phyloP scores from a whole-genome alignment of 129 eudicot species.

The Flaveria sonorensis region DNA sequence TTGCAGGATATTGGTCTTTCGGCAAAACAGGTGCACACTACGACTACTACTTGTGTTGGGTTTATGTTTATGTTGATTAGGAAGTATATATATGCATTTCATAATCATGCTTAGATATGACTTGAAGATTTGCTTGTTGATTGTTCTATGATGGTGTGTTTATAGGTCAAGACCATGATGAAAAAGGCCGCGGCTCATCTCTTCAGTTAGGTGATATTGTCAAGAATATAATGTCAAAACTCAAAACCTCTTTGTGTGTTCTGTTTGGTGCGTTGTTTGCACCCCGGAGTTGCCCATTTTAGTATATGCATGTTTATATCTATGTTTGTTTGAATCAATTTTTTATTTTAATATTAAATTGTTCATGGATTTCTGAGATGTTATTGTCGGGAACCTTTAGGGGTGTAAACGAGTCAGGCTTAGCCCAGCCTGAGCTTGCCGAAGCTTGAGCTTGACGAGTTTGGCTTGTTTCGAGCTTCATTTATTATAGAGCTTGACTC shows the following conservation, averaged over 20 bases:
- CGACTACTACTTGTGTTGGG: background rate
- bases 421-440: too few relatives aligned
- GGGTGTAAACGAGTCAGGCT: too few relatives aligned
- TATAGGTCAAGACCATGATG: conserved; percentile 77
- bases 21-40: conserved; percentile 65
- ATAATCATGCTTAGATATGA: background rate
- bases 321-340: background rate
- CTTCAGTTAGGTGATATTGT: conserved; percentile 39
- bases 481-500: too few relatives aligned
- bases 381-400: background rate
- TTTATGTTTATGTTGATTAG: background rate
- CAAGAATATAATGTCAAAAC: background rate
- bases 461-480: too few relatives aligned
- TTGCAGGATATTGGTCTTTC: conserved; percentile 80
- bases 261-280: background rate
- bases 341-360: background rate
- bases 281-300: background rate
- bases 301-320: background rate
- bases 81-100: background rate
- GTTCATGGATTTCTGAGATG: background rate
- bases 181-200: conserved; percentile 59
- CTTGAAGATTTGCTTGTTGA: background rate
- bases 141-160: conserved; percentile 10
- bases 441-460: too few relatives aligned
- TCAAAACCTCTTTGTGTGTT: background rate